Percentiles rank a stretch among this genome's conserved stretches.
These are phyloP conservation scores for Calonectria hawksworthii DNA, from an alignment of 2,329 filamentous ascomycete species.

Conservation along the genomic window DNA sequence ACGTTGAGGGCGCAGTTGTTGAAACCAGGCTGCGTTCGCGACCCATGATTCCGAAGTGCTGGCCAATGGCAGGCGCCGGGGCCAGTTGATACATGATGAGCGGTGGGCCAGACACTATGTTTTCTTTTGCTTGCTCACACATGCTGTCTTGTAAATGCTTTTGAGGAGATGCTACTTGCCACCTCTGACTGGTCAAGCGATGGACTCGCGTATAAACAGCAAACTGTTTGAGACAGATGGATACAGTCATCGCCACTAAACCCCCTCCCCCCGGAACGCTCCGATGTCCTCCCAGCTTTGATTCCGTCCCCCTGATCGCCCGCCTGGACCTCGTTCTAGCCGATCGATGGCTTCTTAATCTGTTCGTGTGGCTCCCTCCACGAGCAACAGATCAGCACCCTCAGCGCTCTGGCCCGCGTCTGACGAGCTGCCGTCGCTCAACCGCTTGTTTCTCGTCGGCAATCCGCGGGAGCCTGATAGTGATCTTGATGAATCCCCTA, in stretches of 20 bases:
- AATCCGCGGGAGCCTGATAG: conserved; percentile 39
- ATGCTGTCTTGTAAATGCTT: background rate
- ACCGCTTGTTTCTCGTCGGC: conserved; percentile 39
- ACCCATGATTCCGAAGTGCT: background rate
- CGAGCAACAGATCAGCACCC: conserved; percentile 50
- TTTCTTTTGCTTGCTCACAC: background rate
- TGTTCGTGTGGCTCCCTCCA: conserved; percentile 43
- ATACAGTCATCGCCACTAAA: background rate
- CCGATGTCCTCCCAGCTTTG: background rate
- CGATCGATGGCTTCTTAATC: conserved; percentile 47
- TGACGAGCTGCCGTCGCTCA: conserved; percentile 43
- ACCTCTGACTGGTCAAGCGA: background rate
- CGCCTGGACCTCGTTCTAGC: conserved; percentile 37
- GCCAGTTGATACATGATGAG: too few species aligned
- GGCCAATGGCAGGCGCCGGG: background rate
- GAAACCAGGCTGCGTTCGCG: background rate
- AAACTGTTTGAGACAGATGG: background rate
- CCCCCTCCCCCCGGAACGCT: background rate
- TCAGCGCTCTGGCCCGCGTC: conserved; percentile 43
- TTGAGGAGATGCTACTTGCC: background rate
- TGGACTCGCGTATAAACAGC: background rate
- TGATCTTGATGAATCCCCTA: conserved; percentile 48
- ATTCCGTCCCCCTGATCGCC: background rate
- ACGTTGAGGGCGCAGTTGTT: background rate
- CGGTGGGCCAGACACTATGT: background rate